A percentile compares a stretch with the other conserved stretches of the same genome.
Conservation (phyloP, 495 filamentous ascomycete species). For the Mycothermus thermophilus region DNA sequence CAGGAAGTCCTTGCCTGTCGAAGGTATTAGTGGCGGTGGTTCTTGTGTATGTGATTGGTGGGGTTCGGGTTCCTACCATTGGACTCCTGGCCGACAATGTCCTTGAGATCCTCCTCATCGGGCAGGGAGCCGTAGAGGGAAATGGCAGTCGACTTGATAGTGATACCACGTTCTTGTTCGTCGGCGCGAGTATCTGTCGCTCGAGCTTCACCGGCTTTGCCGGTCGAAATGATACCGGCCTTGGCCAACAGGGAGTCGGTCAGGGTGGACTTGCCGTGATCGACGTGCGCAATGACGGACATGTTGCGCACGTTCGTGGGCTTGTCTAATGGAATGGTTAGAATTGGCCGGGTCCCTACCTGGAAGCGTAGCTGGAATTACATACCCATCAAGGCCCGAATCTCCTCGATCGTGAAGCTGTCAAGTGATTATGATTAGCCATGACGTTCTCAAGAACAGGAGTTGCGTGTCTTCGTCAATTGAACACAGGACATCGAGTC, state of each 20-base stretch:
- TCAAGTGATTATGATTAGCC: slow-evolving; percentile 17
- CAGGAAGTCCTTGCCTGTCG: slow-evolving; percentile 72
- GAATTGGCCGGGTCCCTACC: no score
- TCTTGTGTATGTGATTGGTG: no score
- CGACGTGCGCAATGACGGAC: slow-evolving; percentile 99
- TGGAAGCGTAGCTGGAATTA: no score
- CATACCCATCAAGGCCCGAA: slow-evolving; percentile 73
- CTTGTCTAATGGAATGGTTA: no score
- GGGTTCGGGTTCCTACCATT: slow-evolving; percentile 31
- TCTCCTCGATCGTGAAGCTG: slow-evolving; percentile 99
- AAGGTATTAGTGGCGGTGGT: slow-evolving; percentile 5
- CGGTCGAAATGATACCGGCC: slow-evolving; percentile 97
- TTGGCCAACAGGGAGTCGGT: slow-evolving; percentile 98
- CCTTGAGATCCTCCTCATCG: slow-evolving; percentile 81
- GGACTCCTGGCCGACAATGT: slow-evolving; percentile 71
- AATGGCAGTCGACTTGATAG: slow-evolving; percentile 99
- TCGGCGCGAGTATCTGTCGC: slow-evolving; percentile 95
- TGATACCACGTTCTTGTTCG: slow-evolving; percentile 99
- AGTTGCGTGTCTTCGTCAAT: no score
- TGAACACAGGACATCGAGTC: no score
- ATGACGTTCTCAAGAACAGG: no score
- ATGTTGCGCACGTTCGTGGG: slow-evolving; percentile 93
- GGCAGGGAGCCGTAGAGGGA: slow-evolving; percentile 83
- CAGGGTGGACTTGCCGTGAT: slow-evolving; percentile 99
- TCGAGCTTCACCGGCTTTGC: slow-evolving; percentile 88